Evolutionary conservation across 1,284 basidiomycete species (phyloP).

Genomic region (Xanthoconium separans): DNA sequence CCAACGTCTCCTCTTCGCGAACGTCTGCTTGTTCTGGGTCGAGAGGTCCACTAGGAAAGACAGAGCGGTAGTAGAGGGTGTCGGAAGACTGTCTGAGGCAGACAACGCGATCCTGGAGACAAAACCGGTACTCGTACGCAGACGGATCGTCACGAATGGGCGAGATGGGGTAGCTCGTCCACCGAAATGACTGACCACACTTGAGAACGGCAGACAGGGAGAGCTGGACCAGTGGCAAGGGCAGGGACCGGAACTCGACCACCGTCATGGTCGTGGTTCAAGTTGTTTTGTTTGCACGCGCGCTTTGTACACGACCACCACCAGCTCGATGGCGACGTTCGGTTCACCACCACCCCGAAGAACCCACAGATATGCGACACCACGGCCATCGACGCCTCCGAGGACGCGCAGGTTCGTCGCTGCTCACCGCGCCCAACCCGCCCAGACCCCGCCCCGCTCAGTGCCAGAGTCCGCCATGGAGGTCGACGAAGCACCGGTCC

Average conservation of each 20-base stretch:
- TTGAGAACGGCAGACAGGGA: conserved; percentile 71
- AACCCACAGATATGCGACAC: conserved; percentile 38
- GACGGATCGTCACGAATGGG: conserved; percentile 21
- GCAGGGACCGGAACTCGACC: conserved; percentile 56
- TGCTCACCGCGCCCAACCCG: conserved; percentile 22
- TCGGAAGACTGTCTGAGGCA: conserved; percentile 74
- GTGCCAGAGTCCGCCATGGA: conserved; percentile 56
- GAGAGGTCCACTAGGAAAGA: conserved; percentile 50
- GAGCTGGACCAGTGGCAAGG: conserved; percentile 62
- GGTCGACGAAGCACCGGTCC: conserved; percentile 52
- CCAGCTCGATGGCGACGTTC: conserved; percentile 29
- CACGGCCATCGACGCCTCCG: conserved; percentile 38
- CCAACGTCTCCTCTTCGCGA: conserved; percentile 61
- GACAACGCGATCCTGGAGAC: conserved; percentile 77
- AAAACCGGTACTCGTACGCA: conserved; percentile 69
- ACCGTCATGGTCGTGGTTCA: conserved; percentile 4
- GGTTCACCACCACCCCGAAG: conserved; percentile 49
- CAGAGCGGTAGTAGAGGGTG: conserved; percentile 70
- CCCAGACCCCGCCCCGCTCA: conserved; percentile 34
- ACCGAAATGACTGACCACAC: conserved; percentile 82
- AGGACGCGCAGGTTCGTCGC: conserved; percentile 27
- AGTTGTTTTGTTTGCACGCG: not conserved
- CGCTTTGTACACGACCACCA: conserved; percentile 7
- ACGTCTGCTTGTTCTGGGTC: conserved; percentile 35
- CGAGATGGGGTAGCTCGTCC: conserved; percentile 48